Conservation (phyloP, 192 early-diverging fungal species). For the Physocladia obscura region DNA sequence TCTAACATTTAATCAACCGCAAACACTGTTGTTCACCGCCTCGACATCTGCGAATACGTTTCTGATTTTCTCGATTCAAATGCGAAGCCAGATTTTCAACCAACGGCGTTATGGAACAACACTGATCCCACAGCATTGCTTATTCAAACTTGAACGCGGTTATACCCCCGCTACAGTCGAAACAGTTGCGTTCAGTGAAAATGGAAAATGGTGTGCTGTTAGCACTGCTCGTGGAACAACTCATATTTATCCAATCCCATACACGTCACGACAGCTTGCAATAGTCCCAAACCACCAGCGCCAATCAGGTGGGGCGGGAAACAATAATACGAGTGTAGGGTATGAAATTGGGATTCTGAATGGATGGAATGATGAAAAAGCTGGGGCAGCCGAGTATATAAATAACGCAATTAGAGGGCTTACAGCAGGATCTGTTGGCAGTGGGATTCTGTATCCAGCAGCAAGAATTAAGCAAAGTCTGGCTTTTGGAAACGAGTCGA, state of each 20-base stretch:
- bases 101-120: background rate
- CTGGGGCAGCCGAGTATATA: background rate
- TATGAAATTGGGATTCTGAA: conserved; percentile 34
- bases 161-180: conserved; percentile 75
- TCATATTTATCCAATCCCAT: conserved; percentile 54
- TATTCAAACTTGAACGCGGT: conserved; percentile 78
- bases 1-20: conserved; percentile 63
- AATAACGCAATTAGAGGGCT: background rate
- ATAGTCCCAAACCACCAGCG: too few relatives aligned
- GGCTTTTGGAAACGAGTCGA: background rate
- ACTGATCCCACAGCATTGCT: conserved; percentile 22
- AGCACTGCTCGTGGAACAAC: conserved; percentile 75
- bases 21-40: conserved; percentile 67
- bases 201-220: conserved; percentile 74
- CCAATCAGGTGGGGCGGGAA: background rate
- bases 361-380: conserved; percentile 30
- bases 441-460: conserved; percentile 36
- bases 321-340: background rate
- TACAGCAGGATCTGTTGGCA: background rate
- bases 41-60: conserved; percentile 74
- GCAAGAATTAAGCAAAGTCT: conserved; percentile 40
- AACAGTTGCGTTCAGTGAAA: conserved; percentile 61
- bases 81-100: background rate
- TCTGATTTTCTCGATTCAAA: conserved; percentile 62
- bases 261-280: too few relatives aligned